Base-by-base conservation (phyloP, 139 green algal species). In the Micromonas commoda region DNA sequence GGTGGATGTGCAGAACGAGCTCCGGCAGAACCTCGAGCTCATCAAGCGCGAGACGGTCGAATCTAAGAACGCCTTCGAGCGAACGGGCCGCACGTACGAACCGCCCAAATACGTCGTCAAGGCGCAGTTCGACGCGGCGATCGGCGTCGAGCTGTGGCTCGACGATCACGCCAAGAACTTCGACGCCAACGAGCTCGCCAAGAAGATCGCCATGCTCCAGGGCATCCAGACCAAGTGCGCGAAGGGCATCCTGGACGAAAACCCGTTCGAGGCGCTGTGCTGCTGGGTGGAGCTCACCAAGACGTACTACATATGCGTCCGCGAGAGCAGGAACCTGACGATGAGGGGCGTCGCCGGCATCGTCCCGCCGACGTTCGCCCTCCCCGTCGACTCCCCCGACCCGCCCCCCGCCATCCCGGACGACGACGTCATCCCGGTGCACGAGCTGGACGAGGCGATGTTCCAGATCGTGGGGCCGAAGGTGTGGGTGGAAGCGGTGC, bases 81-180 rank as follows among this genome's bases (percentile, higher is more conserved):
- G 9, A 9, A 57, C 9, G 45, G 45, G 45, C 9, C 9, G 16
- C 9, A 16, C 9, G 45, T 57, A 57, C 45, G 45, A 9, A 9
- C 45, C 45, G 45, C 45, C 45, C 9, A 57, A 57, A 16, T 57
- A 45, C 64, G 64, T 39, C 28, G 28, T 71, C 26, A 13, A 4
- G 2, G 32, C 64, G 64, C 64, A 51, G 68, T 75, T 37, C 68
- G 68, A 75, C 37, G 9, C 38, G 0, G 68, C 68, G 68, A 5
- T 75, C 2, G 68, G 68, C 19, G 38, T 75, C 20, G 68, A 75
- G 2, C 37, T 75, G 3, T 75, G 68, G 68, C 33, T 75, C 0
- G 1, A 1, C 37, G 37, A 32, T 29, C 52, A 75, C 53, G 28
- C 35, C 6, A 61, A 60, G 63, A 57, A 57, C 16, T 57, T 57